Evolutionary conservation across 805 yeast species (phyloP).

Genomic region (Ogataea zsoltii): DNA sequence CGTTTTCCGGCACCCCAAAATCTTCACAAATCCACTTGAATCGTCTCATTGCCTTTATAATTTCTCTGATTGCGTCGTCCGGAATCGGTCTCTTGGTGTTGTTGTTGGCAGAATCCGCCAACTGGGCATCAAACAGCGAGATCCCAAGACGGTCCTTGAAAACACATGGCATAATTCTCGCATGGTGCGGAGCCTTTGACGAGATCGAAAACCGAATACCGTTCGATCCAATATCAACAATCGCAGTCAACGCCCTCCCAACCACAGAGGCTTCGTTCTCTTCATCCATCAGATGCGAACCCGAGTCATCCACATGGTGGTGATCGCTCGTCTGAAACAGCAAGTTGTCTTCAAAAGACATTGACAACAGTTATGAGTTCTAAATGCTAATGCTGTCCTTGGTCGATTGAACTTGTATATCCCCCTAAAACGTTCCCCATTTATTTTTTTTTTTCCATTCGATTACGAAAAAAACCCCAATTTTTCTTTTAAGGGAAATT

Average conservation of each 20-base stretch:
- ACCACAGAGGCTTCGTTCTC: constrained; percentile 56
- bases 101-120: constrained; percentile 33
- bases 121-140: constrained; percentile 64
- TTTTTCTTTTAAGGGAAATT: no score
- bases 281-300: constrained; percentile 17
- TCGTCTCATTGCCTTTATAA: constrained; percentile 62
- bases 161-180: constrained; percentile 75
- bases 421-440: neutral
- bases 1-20: constrained; percentile 63
- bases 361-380: constrained; percentile 1
- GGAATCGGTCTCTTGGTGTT: constrained; percentile 53
- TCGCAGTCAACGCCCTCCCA: constrained; percentile 58
- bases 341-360: constrained; percentile 33
- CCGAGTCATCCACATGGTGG: constrained; percentile 30
- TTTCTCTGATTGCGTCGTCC: constrained; percentile 55
- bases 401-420: neutral
- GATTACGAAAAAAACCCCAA: neutral
- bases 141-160: constrained; percentile 74
- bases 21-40: constrained; percentile 71
- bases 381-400: no score
- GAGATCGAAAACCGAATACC: constrained; percentile 74
- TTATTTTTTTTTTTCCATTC: neutral
- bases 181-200: constrained; percentile 66
- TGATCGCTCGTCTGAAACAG: constrained; percentile 30
- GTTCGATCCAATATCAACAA: constrained; percentile 77